These are phyloP conservation scores for Venturia pyrina DNA, from an alignment of 2,329 filamentous ascomycete genomes.

Conservation along the genomic window DNA sequence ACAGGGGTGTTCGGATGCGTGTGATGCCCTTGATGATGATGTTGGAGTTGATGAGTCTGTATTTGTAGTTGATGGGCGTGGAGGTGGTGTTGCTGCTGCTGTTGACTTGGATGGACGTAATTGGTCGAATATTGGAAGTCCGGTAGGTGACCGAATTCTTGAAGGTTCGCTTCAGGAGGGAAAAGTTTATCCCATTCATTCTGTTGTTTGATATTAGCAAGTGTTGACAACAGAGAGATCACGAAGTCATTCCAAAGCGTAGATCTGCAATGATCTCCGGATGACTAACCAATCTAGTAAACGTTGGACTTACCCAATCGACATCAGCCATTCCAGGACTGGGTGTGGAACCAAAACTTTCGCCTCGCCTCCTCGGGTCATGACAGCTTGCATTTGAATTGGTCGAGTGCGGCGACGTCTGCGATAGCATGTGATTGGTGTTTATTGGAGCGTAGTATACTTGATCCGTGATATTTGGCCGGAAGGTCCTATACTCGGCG, in stretches of 20 bases:
- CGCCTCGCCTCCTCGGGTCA: conserved; percentile 2
- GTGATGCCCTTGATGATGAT: conserved; percentile 1
- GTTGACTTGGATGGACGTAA: background rate
- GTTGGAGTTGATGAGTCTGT: background rate
- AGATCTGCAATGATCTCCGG: conserved; percentile 1
- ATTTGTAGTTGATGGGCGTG: background rate
- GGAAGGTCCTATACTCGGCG: background rate
- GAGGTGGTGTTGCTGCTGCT: background rate
- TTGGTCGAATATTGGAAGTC: conserved; percentile 8
- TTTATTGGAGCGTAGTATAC: background rate
- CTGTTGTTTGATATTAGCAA: conserved; percentile 18
- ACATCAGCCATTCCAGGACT: conserved; percentile 37
- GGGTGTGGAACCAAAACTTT: background rate
- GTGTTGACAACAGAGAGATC: background rate
- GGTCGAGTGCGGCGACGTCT: conserved; percentile 1
- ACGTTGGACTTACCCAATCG: conserved; percentile 49
- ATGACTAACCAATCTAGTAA: background rate
- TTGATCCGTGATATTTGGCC: background rate
- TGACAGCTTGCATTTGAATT: background rate
- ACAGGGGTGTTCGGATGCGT: background rate
- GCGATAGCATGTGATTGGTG: background rate
- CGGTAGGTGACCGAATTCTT: conserved; percentile 2
- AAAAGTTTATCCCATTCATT: conserved; percentile 39
- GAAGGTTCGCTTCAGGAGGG: conserved; percentile 23
- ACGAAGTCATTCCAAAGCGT: background rate